phyloP scores from a whole-genome alignment of 129 eudicot genomes.

The Flaveria linearis region DNA sequence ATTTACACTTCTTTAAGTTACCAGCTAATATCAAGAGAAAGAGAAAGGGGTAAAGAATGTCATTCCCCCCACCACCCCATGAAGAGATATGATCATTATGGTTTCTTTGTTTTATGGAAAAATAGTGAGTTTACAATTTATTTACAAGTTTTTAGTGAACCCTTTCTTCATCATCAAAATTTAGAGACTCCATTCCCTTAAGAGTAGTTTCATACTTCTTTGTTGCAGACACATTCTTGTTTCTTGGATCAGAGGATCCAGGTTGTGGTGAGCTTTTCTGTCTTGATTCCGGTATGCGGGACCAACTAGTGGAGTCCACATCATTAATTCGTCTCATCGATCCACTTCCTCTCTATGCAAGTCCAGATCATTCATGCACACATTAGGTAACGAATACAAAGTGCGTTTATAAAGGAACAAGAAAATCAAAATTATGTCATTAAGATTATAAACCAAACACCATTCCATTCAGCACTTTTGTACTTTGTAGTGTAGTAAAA shows the following conservation, averaged over 20 bases:
- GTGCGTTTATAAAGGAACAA: not conserved
- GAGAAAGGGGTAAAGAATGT: conserved; percentile 3
- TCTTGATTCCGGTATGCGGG: conserved; percentile 53
- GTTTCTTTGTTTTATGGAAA: conserved; percentile 23
- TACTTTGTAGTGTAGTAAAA: not conserved
- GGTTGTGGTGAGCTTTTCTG: conserved; percentile 41
- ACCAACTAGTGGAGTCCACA: conserved; percentile 20
- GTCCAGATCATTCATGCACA: not conserved
- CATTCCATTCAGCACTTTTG: not conserved
- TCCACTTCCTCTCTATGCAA: conserved; percentile 54
- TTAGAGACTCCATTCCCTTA: conserved; percentile 72
- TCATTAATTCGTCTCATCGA: conserved; percentile 51
- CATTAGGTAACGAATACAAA: not conserved
- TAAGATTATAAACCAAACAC: not conserved
- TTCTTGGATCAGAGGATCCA: conserved; percentile 61
- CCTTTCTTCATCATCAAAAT: conserved; percentile 72
- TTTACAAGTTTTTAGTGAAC: conserved; percentile 46
- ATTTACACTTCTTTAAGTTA: conserved; percentile 37
- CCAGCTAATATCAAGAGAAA: conserved; percentile 28
- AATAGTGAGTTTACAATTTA: conserved; percentile 37
- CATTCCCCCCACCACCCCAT: conserved; percentile 12
- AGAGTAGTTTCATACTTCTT: conserved; percentile 72
- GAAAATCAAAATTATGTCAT: not conserved
- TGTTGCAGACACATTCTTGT: conserved; percentile 44
- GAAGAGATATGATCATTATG: not conserved